Evolutionary conservation across 495 filamentous ascomycete species (phyloP), one percentile per base, ranked within the genome.

Genomic region (Chlorociboria aeruginascens): DNA sequence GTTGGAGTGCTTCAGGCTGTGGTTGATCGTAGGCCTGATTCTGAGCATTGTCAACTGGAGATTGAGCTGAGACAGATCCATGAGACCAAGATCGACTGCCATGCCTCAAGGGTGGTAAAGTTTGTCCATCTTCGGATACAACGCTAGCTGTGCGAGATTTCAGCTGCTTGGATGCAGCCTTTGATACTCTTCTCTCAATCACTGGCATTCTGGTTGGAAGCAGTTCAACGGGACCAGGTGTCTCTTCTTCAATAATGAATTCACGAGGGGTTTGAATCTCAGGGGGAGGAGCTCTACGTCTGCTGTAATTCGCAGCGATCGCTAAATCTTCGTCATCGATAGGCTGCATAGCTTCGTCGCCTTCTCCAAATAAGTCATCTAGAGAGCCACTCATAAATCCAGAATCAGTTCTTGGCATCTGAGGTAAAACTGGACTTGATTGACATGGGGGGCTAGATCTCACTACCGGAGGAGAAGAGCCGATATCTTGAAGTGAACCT

Each of bases 341-440:
- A 32, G 40, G 48, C 13, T 49, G 46, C 30, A 47, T 47, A 16
- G 13, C 13, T 25, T 62, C 53, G 14, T 59, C 55, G 32, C 67
- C 67, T 34, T 71, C 69, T 12, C 67, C 69, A 40, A 71, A 71
- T 0, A 65, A 44, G 36, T 40, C 59, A 43, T 85, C 79, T 11
- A 85, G 59, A 0, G 74, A 73, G 7, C 77, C 82, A 62, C 83
- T 89, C 82, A 88, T 85, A 56, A 87, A 89, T 0, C 84, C 84
- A 8, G 83, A 89, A 60, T 93, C 86, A 10, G 73, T 67, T 47
- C 73, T 69, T 2, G 62, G 60, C 52, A 65, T 55, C 33, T 71
- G 63, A 8, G 86, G 84, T 33, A 90, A 68, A 17, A 78, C 69
- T 6, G 86, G 86, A 52, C 86, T 94, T 2, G 86, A 90, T 30